A percentile compares a stretch with the other conserved stretches of the same genome.
Evolutionary conservation across 192 early-diverging fungal genomes (phyloP).

Genomic region (Entophlyctis helioformis): DNA sequence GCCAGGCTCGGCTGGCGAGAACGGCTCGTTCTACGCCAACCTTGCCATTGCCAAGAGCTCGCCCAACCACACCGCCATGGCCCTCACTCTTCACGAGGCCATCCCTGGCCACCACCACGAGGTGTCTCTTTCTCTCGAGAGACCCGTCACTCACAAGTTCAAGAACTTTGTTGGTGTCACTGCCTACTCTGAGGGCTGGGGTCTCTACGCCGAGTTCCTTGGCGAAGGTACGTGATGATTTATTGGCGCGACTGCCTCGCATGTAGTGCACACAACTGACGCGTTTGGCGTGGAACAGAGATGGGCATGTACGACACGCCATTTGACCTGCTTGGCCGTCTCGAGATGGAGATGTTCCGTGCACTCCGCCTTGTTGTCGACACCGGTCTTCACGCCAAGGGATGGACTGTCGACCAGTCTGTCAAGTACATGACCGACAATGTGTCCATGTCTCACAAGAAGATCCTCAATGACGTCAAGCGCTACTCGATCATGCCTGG

Average conservation of each 20-base stretch:
- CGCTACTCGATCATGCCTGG: slow-evolving; percentile 23
- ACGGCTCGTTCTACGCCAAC: slow-evolving; percentile 9
- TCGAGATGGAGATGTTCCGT: slow-evolving; percentile 26
- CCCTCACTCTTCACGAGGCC: slow-evolving; percentile 19
- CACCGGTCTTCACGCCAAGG: slow-evolving; percentile 25
- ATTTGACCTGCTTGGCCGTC: slow-evolving; percentile 12
- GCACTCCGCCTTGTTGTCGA: slow-evolving; percentile 27
- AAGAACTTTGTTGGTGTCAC: slow-evolving; percentile 9
- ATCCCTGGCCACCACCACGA: slow-evolving; percentile 29
- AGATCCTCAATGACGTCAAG: slow-evolving; percentile 15
- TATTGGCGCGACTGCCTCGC: too few species aligned
- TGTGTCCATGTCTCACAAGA: slow-evolving; percentile 6
- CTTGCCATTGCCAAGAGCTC: slow-evolving; percentile 7
- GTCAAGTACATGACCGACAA: slow-evolving; percentile 16
- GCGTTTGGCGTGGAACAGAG: too few species aligned
- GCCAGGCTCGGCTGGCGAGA: slow-evolving; percentile 7
- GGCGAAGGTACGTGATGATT: too few species aligned
- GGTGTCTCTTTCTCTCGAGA: slow-evolving; percentile 16
- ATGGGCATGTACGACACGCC: slow-evolving; percentile 22
- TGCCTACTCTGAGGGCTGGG: slow-evolving; percentile 22
- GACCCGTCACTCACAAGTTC: slow-evolving; percentile 10
- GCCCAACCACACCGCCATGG: slow-evolving; percentile 7
- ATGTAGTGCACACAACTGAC: too few species aligned
- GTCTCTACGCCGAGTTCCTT: slow-evolving; percentile 18
- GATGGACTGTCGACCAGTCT: slow-evolving; percentile 20